Conservation (phyloP, 1,284 basidiomycete species). For the Rhodotorula mucilaginosa region DNA sequence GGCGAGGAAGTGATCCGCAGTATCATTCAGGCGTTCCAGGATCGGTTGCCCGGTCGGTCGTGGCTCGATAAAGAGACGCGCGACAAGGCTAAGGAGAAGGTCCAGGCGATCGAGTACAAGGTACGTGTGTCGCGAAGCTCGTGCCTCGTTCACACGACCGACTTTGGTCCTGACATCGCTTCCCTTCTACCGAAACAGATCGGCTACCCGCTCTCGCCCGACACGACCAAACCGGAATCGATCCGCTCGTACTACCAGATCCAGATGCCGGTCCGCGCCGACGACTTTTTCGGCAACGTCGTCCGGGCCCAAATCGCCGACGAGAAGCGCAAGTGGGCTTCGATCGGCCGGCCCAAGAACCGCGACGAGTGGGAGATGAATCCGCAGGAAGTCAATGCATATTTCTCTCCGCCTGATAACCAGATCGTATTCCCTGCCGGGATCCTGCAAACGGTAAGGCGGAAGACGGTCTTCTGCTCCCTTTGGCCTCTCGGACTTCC, state of each 20-base stretch:
- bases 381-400: constrained; percentile 57
- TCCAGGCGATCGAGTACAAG: constrained; percentile 48
- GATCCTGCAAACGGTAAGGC: constrained; percentile 62
- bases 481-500: not conserved
- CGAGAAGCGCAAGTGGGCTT: constrained; percentile 63
- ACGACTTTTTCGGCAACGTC: constrained; percentile 82
- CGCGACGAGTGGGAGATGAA: constrained; percentile 81
- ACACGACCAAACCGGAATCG: constrained; percentile 70
- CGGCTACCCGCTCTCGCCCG: constrained; percentile 80
- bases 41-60: constrained; percentile 68
- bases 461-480: not conserved
- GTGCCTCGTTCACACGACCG: too few species aligned
- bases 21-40: constrained; percentile 80
- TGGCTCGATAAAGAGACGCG: constrained; percentile 93
- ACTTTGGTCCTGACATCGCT: not conserved
- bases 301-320: constrained; percentile 57
- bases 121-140: constrained; percentile 5
- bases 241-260: constrained; percentile 71
- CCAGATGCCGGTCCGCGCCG: constrained; percentile 61
- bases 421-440: constrained; percentile 97
- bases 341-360: constrained; percentile 70
- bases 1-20: constrained; percentile 83
- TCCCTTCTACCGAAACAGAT: constrained; percentile 54
- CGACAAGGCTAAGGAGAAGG: constrained; percentile 79
- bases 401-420: constrained; percentile 62